Conservation (phyloP, 163 green algal genomes). For the Volvox carteri region DNA sequence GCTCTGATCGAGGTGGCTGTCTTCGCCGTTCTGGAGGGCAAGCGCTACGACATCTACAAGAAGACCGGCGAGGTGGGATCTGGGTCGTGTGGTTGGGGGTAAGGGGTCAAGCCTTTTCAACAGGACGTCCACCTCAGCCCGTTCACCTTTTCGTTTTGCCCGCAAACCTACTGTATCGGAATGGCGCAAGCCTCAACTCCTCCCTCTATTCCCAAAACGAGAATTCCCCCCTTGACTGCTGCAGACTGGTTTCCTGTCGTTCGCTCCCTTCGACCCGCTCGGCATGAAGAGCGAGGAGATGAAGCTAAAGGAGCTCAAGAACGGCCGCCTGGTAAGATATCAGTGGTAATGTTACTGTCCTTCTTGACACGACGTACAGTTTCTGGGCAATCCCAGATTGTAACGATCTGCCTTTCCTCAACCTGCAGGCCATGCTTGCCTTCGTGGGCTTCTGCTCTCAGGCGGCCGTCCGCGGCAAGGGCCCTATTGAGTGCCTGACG, state of each 20-base stretch:
- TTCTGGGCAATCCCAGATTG: too few species aligned
- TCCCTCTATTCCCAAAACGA: too few species aligned
- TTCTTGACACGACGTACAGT: too few species aligned
- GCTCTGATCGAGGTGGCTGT: constrained; percentile 79
- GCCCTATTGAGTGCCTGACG: constrained; percentile 87
- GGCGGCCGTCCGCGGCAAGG: constrained; percentile 81
- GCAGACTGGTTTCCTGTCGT: constrained; percentile 75
- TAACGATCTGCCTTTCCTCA: background rate
- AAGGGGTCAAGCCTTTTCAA: too few species aligned
- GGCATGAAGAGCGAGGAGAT: constrained; percentile 82
- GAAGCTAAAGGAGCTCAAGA: constrained; percentile 93
- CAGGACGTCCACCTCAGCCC: too few species aligned
- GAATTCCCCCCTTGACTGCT: too few species aligned
- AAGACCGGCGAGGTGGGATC: constrained; percentile 84
- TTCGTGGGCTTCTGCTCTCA: constrained; percentile 92
- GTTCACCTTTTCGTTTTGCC: too few species aligned
- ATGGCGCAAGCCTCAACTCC: too few species aligned
- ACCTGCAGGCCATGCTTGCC: constrained; percentile 87
- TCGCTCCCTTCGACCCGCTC: constrained; percentile 88
- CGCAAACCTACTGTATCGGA: too few species aligned
- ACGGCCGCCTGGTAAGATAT: constrained; percentile 68
- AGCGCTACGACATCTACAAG: constrained; percentile 88
- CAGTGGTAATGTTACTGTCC: too few species aligned
- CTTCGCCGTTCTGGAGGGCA: constrained; percentile 86
- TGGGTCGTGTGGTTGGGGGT: background rate